These are phyloP conservation scores for Nepenthes alata DNA, from an alignment of 179 eudicot genomes.

Conservation along the genomic window DNA sequence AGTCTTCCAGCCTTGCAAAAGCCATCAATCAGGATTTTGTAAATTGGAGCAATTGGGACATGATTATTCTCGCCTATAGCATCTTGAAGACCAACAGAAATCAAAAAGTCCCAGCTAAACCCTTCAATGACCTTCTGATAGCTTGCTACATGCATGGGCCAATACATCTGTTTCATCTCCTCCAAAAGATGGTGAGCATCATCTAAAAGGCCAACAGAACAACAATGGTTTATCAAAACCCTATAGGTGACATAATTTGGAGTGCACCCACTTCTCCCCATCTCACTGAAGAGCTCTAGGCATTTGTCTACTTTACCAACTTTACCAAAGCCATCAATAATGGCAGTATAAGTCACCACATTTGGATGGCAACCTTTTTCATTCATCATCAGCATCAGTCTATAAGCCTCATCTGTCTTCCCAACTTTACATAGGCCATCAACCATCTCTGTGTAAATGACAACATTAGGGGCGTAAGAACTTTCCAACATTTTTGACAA, in stretches of 20 bases:
- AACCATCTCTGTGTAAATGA: constrained; percentile 74
- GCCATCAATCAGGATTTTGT: constrained; percentile 64
- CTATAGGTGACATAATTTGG: constrained; percentile 78
- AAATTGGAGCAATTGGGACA: constrained; percentile 48
- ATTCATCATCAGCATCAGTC: constrained; percentile 82
- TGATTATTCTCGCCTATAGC: constrained; percentile 33
- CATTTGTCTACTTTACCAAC: constrained; percentile 58
- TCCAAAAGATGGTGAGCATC: constrained; percentile 65
- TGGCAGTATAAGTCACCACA: constrained; percentile 88
- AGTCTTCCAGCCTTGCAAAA: constrained; percentile 68
- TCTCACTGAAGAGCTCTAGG: constrained; percentile 51
- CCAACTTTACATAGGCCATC: constrained; percentile 88
- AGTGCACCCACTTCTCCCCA: constrained; percentile 64
- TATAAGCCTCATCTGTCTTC: constrained; percentile 75
- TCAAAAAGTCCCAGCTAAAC: constrained; percentile 57
- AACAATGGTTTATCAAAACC: constrained; percentile 67
- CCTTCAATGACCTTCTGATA: constrained; percentile 80
- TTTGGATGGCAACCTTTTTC: constrained; percentile 76
- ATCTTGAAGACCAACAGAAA: constrained; percentile 48
- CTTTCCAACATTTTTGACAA: constrained; percentile 72
- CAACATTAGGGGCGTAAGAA: constrained; percentile 74
- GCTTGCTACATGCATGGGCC: constrained; percentile 65
- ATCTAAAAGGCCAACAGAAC: constrained; percentile 52
- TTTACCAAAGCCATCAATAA: constrained; percentile 82
- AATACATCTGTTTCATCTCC: constrained; percentile 88